phyloP scores from a whole-genome alignment of 148 eudicot species.

The Cornus florida region DNA sequence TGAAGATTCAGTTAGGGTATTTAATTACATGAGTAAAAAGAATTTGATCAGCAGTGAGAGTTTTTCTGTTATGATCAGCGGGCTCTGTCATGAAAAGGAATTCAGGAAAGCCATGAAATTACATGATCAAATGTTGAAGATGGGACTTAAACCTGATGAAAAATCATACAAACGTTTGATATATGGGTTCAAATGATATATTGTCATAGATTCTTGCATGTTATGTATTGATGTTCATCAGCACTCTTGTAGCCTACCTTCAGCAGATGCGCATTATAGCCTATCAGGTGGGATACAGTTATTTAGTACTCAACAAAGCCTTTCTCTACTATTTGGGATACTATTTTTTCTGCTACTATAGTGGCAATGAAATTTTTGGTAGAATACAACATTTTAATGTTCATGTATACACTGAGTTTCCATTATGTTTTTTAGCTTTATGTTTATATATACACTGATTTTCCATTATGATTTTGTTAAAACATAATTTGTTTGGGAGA shows the following conservation, averaged over 20 bases:
- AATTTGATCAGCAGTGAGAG: slow-evolving; percentile 53
- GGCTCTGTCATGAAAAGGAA: slow-evolving; percentile 59
- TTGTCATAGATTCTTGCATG: not conserved
- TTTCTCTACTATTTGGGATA: too few species aligned
- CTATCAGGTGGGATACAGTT: not conserved
- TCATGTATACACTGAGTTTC: not conserved
- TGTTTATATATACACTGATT: not conserved
- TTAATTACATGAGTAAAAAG: slow-evolving; percentile 64
- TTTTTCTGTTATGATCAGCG: slow-evolving; percentile 65
- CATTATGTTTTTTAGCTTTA: not conserved
- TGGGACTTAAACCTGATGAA: slow-evolving; percentile 71
- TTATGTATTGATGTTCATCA: not conserved
- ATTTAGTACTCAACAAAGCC: not conserved
- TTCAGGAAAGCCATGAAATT: slow-evolving; percentile 81
- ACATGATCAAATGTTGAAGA: slow-evolving; percentile 86
- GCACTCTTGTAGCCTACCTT: not conserved
- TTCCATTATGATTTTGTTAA: not conserved
- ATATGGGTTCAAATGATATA: slow-evolving; percentile 54
- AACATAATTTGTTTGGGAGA: not conserved
- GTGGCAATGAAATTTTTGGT: not conserved
- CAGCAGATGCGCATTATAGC: not conserved
- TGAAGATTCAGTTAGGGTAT: slow-evolving; percentile 53
- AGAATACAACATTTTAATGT: not conserved
- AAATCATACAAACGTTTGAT: slow-evolving; percentile 68
- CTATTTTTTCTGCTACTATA: not conserved